Base-by-base conservation (phyloP, 2,329 filamentous ascomycete species). In the Alternaria alternata region DNA sequence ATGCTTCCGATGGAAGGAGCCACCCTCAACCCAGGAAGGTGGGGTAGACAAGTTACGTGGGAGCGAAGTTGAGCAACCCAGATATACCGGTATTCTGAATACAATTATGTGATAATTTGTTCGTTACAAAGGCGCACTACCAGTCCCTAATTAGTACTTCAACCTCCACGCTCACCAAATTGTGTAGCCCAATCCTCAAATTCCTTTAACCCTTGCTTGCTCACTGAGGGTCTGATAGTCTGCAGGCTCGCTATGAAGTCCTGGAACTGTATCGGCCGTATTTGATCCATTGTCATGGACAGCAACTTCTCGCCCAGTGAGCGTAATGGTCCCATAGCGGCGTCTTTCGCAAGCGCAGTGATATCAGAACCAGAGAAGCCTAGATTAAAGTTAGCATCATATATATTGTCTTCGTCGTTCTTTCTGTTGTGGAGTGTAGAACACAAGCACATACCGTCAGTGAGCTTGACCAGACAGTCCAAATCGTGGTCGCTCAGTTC, bases 361-460 rank as follows among this genome's bases (percentile, higher is more conserved):
- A 99, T 97, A 73, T 99, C 95, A 2, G 93, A 97, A 44, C 95
- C 95, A 8, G 93, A 97, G 80, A 97, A 99, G n/a, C 93, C 94
- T 97, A 14, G 5, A n/a, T 11, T 2, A 3, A 20, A 22, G 32
- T 62, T 24, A 65, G 46, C 42, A 14, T 54, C n/a, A 26, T 34
- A 5, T 20, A 26, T 16, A 11, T 14, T 7, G 32, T 12, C n/a
- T 44, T 4, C 5, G 16, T 30, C 9, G 1, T 8, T 3, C 20
- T 4, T 39, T 20, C 18, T 5, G n/a, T 14, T 30, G 24, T 36
- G 7, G 14, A 22, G 6, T 22, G 7, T n/a, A 20, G 14, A 4
- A n/a, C 5, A 12, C 16, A 16, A 46, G 9, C 4, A 79, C 85
- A 73, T 82, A 94, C 93, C 93, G 70, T 97, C 92, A 43, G 95